Evolutionary conservation across 805 yeast genomes (phyloP), one percentile per base, ranked within the genome.

Genomic region (Ogataea salicorniae): DNA sequence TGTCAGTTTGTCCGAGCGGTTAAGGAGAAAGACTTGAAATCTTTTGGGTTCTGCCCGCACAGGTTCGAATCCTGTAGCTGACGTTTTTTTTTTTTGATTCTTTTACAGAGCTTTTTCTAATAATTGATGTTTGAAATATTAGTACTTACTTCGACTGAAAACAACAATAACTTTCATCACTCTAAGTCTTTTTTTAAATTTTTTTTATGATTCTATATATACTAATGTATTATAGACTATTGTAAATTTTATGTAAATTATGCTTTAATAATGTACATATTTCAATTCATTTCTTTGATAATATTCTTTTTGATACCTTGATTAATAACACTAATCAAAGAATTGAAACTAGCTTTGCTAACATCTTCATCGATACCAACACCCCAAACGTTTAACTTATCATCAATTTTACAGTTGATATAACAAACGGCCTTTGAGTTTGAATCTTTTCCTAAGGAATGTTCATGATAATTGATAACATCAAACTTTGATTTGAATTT

Each of bases 341-440:
- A 73, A 48, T 74, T 68, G 61, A 76, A 73, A 36, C 81, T 75
- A 26, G 82, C 80, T 51, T 74, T 77, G 8, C 80, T 71, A 37
- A 75, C 80, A 64, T 78, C 82, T 54, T 74, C 80, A 60, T 77
- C 71, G 39, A 78, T 73, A 48, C 83, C 83, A 45, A 77, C 79
- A 52, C 83, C 83, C 83, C 83, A 78, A 47, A 67, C 57, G 20
- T 57, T 43, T 17, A 46, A 34, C 46, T 55, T 38, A 36, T 61
- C 64, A 18, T 58, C 56, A 49, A 67, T 60, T 26, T 51, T 49
- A 48, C 61, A 59, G 51, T 73, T 72, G 55, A 80, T 77, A 58
- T 83, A 87, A n/a, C 92, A 78, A 14, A 86, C 94, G 45, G 95
- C 95, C 64, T 78, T 76, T 45, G 87, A 74, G 48, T 75, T 70